Evolutionary conservation across 495 filamentous ascomycete genomes (phyloP).

Genomic region (Aspergillus incahuasiensis): DNA sequence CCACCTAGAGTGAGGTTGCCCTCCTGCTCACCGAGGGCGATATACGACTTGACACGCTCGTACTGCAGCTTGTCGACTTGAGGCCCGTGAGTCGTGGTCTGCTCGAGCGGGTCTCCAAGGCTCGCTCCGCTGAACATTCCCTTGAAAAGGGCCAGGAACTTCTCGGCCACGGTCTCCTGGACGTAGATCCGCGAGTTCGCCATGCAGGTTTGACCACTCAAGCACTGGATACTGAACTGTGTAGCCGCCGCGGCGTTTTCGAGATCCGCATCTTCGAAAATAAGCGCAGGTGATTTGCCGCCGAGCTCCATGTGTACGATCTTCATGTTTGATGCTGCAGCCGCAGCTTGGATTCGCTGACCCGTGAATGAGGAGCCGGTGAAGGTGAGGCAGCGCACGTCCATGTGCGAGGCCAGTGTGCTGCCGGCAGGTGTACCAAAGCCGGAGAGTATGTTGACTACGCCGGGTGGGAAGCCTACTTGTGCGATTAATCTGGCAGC

Average conservation of each 20-base stretch:
- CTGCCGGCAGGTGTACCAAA: conserved; percentile 48
- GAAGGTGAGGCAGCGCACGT: conserved; percentile 85
- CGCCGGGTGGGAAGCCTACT: conserved; percentile 51
- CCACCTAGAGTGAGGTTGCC: conserved; percentile 70
- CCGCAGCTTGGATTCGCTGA: conserved; percentile 81
- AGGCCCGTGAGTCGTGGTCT: conserved; percentile 71
- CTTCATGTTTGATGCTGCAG: conserved; percentile 76
- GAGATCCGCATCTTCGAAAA: conserved; percentile 87
- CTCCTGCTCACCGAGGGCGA: conserved; percentile 69
- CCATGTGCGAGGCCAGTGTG: conserved; percentile 46
- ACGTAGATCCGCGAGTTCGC: conserved; percentile 85
- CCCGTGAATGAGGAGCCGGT: conserved; percentile 81
- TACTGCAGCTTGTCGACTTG: conserved; percentile 81
- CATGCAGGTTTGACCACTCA: conserved; percentile 88
- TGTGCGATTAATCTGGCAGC: conserved; percentile 67
- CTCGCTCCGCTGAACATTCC: conserved; percentile 60
- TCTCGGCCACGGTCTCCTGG: conserved; percentile 72
- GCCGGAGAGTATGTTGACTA: conserved; percentile 52
- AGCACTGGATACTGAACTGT: conserved; percentile 62
- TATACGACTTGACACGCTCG: conserved; percentile 70
- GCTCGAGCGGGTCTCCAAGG: conserved; percentile 71
- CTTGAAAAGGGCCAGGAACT: conserved; percentile 69
- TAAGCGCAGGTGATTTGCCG: conserved; percentile 79
- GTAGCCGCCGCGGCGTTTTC: conserved; percentile 78
- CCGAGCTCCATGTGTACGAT: conserved; percentile 91